A percentile compares a stretch with the other conserved stretches of the same genome.
These are phyloP conservation scores for Trichoderma hamatum DNA, from an alignment of 2,329 filamentous ascomycete species.

Conservation along the genomic window DNA sequence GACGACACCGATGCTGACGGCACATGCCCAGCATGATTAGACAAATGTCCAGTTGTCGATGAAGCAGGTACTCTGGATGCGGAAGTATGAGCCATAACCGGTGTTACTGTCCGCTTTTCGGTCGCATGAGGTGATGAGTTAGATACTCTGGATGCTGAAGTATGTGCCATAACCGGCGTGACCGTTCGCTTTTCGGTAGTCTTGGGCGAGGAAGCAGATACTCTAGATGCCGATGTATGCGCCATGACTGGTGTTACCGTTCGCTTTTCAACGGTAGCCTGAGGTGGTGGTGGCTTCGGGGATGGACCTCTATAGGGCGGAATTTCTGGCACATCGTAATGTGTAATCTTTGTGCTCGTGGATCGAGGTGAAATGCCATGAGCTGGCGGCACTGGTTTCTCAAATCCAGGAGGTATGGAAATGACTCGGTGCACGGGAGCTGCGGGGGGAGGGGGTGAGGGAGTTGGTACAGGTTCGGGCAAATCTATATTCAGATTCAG, in stretches of 20 bases:
- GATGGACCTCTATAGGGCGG: constrained; percentile 55
- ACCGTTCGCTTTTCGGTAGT: background rate
- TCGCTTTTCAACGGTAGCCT: constrained; percentile 30
- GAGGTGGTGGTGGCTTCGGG: constrained; percentile 31
- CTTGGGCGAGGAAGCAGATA: background rate
- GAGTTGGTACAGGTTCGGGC: constrained; percentile 23
- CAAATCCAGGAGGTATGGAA: constrained; percentile 31
- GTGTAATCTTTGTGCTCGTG: constrained; percentile 44
- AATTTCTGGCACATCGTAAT: constrained; percentile 57
- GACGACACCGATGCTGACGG: background rate
- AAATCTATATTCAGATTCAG: constrained; percentile 50
- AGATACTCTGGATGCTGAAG: background rate
- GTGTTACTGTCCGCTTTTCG: background rate
- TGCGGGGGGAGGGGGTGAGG: constrained; percentile 12
- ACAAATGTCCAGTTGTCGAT: background rate
- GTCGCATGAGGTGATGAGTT: background rate
- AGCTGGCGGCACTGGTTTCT: constrained; percentile 41
- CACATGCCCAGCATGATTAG: background rate
- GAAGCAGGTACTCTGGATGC: constrained; percentile 11
- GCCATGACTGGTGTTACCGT: constrained; percentile 26
- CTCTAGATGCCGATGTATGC: background rate
- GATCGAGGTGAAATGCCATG: constrained; percentile 40
- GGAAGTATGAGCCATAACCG: background rate
- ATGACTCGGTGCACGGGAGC: constrained; percentile 23
- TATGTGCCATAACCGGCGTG: background rate